These are phyloP conservation scores for Tolypocladium guangdongense DNA, from an alignment of 2,329 filamentous ascomycete species.

Conservation along the genomic window DNA sequence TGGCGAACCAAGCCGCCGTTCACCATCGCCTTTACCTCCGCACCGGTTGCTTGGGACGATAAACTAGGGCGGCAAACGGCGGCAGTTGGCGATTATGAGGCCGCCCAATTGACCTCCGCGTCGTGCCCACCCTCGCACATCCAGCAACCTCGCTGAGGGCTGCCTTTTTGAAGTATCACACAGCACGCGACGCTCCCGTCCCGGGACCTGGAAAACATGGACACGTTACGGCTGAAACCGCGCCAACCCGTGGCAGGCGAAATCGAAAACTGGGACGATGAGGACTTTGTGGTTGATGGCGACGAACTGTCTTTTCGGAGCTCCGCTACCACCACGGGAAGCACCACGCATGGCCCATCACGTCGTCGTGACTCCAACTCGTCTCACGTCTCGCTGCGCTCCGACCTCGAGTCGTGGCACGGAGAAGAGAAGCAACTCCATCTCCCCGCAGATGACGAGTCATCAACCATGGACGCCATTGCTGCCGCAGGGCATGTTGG, in stretches of 20 bases:
- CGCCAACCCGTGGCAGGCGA: slow-evolving; percentile 44
- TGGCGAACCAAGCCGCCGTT: not conserved
- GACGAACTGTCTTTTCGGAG: slow-evolving; percentile 53
- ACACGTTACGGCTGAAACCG: slow-evolving; percentile 41
- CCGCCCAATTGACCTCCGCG: slow-evolving; percentile 7
- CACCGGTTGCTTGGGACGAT: not conserved
- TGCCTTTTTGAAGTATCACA: not conserved
- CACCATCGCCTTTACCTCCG: not conserved
- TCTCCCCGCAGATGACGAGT: slow-evolving; percentile 74
- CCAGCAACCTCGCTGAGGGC: not conserved
- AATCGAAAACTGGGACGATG: slow-evolving; percentile 72
- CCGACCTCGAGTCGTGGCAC: slow-evolving; percentile 64
- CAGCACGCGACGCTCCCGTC: slow-evolving; percentile 3
- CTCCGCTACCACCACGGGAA: slow-evolving; percentile 25
- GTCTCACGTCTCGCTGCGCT: slow-evolving; percentile 70
- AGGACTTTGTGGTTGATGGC: slow-evolving; percentile 60
- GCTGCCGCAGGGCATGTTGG: slow-evolving; percentile 78
- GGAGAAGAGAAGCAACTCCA: slow-evolving; percentile 82
- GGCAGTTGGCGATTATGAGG: slow-evolving; percentile 11
- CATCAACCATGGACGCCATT: slow-evolving; percentile 75
- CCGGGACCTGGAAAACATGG: slow-evolving; percentile 30
- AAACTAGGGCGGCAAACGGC: not conserved
- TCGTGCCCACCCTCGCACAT: not conserved
- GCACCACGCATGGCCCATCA: slow-evolving; percentile 10
- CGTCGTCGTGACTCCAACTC: slow-evolving; percentile 68